A percentile compares a stretch with the other conserved stretches of the same genome.
phyloP scores from a whole-genome alignment of 345 rosid species.

The Carallia brachiata region DNA sequence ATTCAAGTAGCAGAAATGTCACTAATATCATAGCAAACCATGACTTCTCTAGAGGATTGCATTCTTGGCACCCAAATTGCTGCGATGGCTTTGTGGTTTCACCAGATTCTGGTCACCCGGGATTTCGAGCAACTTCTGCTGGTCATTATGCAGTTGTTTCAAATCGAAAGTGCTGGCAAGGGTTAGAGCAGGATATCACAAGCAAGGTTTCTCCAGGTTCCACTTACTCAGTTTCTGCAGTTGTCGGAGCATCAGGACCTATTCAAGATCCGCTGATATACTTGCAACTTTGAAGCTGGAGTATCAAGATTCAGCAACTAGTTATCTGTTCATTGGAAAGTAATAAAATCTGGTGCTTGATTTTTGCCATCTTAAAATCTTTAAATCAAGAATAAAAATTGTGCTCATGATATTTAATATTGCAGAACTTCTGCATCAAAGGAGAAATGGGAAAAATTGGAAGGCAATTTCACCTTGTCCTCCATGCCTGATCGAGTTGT shows the following conservation, averaged over 20 bases:
- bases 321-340: conserved; percentile 69
- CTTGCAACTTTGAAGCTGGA: conserved; percentile 78
- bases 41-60: conserved; percentile 74
- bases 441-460: conserved; percentile 68
- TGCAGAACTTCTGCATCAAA: conserved; percentile 66
- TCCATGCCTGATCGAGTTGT: conserved; percentile 58
- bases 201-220: conserved; percentile 50
- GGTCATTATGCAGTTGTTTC: conserved; percentile 67
- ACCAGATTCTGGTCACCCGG: conserved; percentile 35
- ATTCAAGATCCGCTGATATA: conserved; percentile 54
- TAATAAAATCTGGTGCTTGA: conserved; percentile 36
- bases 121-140: conserved; percentile 28
- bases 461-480: conserved; percentile 70
- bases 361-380: background rate
- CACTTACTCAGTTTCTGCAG: conserved; percentile 63
- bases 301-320: conserved; percentile 44
- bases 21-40: conserved; percentile 58
- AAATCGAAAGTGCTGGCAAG: conserved; percentile 90
- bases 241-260: conserved; percentile 69
- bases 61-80: conserved; percentile 68
- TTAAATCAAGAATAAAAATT: background rate
- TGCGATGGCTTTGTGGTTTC: conserved; percentile 67
- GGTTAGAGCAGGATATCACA: conserved; percentile 89
- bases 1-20: conserved; percentile 15
- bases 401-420: background rate